phyloP scores from a whole-genome alignment of 2,329 filamentous ascomycete species.

The Diaporthe caulivora region DNA sequence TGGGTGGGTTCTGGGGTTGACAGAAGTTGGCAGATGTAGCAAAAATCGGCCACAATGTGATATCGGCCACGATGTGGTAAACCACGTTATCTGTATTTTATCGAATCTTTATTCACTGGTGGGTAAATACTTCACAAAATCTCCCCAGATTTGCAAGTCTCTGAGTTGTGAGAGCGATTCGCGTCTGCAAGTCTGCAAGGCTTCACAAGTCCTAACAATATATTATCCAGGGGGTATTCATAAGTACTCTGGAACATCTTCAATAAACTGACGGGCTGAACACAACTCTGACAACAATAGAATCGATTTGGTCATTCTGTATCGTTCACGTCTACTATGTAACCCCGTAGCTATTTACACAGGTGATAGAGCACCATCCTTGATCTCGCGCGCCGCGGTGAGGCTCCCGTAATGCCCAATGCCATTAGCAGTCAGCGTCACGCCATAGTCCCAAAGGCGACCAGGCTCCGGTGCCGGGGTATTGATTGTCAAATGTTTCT shows the following conservation, averaged over 20 bases:
- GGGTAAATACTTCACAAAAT: not conserved
- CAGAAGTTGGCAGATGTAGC: no score
- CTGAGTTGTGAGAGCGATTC: not conserved
- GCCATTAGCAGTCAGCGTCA: not conserved
- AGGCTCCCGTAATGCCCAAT: conserved; percentile 1
- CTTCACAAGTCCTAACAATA: not conserved
- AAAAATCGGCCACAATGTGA: no score
- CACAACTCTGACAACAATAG: not conserved
- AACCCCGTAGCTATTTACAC: no score
- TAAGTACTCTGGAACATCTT: not conserved
- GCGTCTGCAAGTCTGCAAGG: not conserved
- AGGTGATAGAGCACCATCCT: not conserved
- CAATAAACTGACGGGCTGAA: not conserved
- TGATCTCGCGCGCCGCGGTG: not conserved
- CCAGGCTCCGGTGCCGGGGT: conserved; percentile 2
- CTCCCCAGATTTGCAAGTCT: not conserved
- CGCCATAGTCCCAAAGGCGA: not conserved
- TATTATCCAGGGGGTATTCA: no score
- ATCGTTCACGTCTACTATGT: not conserved
- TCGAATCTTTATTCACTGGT: not conserved
- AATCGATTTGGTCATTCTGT: not conserved
- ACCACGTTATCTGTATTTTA: no score
- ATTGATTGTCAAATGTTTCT: conserved; percentile 6
- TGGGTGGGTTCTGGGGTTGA: no score
- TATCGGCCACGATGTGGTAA: no score